Percentiles rank a stretch among this genome's conserved stretches.
Conservation (phyloP, 2,329 filamentous ascomycete species). For the Penicillium concentricum region DNA sequence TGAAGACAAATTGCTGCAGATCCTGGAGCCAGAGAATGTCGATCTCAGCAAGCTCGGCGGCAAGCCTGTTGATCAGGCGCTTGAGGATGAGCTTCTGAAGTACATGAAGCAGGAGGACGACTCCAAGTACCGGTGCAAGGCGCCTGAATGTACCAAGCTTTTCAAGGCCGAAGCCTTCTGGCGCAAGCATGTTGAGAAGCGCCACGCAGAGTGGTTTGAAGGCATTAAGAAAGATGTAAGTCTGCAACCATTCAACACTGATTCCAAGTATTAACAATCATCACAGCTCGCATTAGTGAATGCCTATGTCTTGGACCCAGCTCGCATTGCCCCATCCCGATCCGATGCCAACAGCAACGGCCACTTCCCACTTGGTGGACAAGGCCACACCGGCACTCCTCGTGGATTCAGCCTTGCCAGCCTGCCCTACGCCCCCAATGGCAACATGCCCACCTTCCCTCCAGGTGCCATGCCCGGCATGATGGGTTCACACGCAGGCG, state of each 20-base stretch:
- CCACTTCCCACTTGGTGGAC: constrained; percentile 80
- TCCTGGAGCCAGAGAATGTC: constrained; percentile 83
- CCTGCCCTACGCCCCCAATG: constrained; percentile 52
- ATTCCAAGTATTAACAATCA: constrained; percentile 5
- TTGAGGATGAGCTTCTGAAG: constrained; percentile 82
- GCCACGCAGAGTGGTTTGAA: constrained; percentile 84
- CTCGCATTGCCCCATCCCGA: constrained; percentile 88
- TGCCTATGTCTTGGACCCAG: constrained; percentile 87
- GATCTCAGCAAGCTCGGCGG: constrained; percentile 91
- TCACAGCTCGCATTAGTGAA: constrained; percentile 82
- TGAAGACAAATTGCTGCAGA: constrained; percentile 91
- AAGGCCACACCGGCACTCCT: constrained; percentile 77
- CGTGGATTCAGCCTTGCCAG: constrained; percentile 85
- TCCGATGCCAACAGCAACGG: constrained; percentile 95
- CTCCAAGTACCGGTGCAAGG: constrained; percentile 93
- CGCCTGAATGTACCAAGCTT: constrained; percentile 90
- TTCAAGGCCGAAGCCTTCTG: constrained; percentile 98
- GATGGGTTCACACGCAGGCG: constrained; percentile 28
- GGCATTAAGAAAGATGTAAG: constrained; percentile 78
- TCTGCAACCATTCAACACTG: constrained; percentile 14
- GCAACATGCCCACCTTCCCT: constrained; percentile 25
- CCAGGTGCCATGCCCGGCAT: constrained; percentile 33
- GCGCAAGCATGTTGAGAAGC: constrained; percentile 96
- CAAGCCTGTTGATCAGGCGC: constrained; percentile 77
- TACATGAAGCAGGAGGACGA: constrained; percentile 97